Evolutionary conservation across 176 grass and related monocot genomes (phyloP).

Genomic region (Lolium rigidum): DNA sequence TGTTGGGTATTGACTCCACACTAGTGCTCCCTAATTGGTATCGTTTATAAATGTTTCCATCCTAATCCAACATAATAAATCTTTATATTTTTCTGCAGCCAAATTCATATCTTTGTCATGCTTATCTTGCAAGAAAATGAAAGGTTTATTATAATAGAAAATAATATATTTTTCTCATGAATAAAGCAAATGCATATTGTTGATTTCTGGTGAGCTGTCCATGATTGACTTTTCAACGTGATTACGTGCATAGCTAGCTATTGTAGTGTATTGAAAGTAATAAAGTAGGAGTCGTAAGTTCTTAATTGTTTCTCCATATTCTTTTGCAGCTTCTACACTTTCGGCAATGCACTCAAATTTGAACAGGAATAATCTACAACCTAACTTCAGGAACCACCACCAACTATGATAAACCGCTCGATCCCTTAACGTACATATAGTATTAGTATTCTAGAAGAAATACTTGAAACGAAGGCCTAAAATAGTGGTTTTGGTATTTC

Average conservation of each 20-base stretch:
- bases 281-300: not conserved
- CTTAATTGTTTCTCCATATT: not conserved
- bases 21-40: slow-evolving; percentile 28
- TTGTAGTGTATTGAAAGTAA: slow-evolving; percentile 10
- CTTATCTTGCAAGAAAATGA: slow-evolving; percentile 50
- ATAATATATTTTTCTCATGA: not conserved
- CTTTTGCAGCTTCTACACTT: slow-evolving; percentile 23
- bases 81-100: slow-evolving; percentile 4
- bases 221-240: not conserved
- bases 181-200: slow-evolving; percentile 27
- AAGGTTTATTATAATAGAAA: slow-evolving; percentile 26
- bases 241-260: not conserved
- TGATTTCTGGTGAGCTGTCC: slow-evolving; percentile 42
- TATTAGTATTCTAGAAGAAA: not conserved
- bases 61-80: slow-evolving; percentile 39
- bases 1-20: slow-evolving; percentile 41
- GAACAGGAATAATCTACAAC: not conserved
- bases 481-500: not conserved
- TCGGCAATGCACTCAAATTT: not conserved
- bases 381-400: not conserved
- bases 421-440: not conserved
- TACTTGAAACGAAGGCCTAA: not conserved
- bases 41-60: slow-evolving; percentile 31
- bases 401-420: not conserved
- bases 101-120: slow-evolving; percentile 17